Conservation (phyloP, 352 stramenopile genomes). For the Phytophthora boehmeriae region DNA sequence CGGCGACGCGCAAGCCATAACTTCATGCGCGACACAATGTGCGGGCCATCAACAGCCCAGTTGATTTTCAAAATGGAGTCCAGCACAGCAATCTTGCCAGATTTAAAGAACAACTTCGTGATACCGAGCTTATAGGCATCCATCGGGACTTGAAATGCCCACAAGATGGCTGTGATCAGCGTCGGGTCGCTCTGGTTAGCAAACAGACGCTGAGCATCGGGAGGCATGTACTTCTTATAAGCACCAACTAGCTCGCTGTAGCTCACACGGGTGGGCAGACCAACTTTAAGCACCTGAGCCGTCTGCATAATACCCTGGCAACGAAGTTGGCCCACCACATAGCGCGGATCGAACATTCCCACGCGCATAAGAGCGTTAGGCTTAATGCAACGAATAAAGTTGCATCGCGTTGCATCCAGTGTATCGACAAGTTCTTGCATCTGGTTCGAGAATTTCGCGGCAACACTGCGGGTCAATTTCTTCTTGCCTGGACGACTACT, state of each 20-base stretch:
- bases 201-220: slow-evolving; percentile 79
- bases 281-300: slow-evolving; percentile 90
- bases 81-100: slow-evolving; percentile 89
- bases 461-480: slow-evolving; percentile 76
- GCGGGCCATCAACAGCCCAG: slow-evolving; percentile 86
- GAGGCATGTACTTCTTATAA: slow-evolving; percentile 81
- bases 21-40: slow-evolving; percentile 82
- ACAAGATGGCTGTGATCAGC: slow-evolving; percentile 89
- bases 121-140: slow-evolving; percentile 88
- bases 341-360: slow-evolving; percentile 85
- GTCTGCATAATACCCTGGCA: slow-evolving; percentile 91
- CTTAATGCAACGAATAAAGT: slow-evolving; percentile 93
- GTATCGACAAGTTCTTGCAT: slow-evolving; percentile 90
- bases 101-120: slow-evolving; percentile 93
- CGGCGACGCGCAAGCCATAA: slow-evolving; percentile 85
- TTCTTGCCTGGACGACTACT: slow-evolving; percentile 72
- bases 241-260: slow-evolving; percentile 89
- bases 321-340: slow-evolving; percentile 90
- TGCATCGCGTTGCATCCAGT: slow-evolving; percentile 81
- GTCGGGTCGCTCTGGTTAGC: slow-evolving; percentile 81
- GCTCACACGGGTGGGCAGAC: slow-evolving; percentile 88
- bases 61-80: slow-evolving; percentile 89
- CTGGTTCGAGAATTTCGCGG: slow-evolving; percentile 84
- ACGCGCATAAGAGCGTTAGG: slow-evolving; percentile 85
- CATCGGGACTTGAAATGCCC: slow-evolving; percentile 87